Conservation (phyloP, 495 filamentous ascomycete genomes). For the Clohesyomyces aquaticus region DNA sequence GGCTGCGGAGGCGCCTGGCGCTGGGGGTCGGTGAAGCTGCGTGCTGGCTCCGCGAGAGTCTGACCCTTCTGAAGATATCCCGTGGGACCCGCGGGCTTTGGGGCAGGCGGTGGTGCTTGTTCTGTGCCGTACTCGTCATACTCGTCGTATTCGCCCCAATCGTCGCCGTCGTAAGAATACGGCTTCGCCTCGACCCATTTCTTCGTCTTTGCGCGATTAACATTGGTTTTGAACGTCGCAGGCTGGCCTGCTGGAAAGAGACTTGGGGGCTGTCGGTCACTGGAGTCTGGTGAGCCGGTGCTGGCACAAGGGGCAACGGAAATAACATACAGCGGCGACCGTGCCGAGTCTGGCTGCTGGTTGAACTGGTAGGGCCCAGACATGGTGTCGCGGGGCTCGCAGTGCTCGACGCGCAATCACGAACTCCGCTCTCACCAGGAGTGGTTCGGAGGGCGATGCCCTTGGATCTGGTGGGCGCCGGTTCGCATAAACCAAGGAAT, state of each 20-base stretch:
- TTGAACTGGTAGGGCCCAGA: conserved; percentile 44
- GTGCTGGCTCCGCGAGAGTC: conserved; percentile 20
- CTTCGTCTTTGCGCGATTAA: conserved; percentile 87
- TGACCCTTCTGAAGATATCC: conserved; percentile 47
- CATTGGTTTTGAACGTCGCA: conserved; percentile 72
- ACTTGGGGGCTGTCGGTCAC: conserved; percentile 41
- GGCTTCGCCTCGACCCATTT: conserved; percentile 93
- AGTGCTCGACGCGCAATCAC: neutral
- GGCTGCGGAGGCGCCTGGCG: conserved; percentile 33
- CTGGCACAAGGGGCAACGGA: neutral
- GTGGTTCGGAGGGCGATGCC: conserved; percentile 16
- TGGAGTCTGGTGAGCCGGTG: conserved; percentile 23
- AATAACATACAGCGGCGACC: conserved; percentile 38
- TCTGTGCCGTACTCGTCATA: conserved; percentile 70
- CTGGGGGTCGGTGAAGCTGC: conserved; percentile 43
- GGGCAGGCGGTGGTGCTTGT: conserved; percentile 55
- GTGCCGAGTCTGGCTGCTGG: conserved; percentile 36
- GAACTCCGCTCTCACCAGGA: conserved; percentile 8
- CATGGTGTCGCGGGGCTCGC: conserved; percentile 42
- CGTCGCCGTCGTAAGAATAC: conserved; percentile 87
- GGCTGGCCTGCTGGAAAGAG: conserved; percentile 49
- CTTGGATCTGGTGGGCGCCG: conserved; percentile 4
- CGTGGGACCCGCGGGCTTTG: conserved; percentile 26
- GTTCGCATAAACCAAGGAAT: conserved; percentile 26
- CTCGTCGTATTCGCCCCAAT: conserved; percentile 87